Evolutionary conservation across 129 eudicot species (phyloP).

Genomic region (Saussurea involucrata): DNA sequence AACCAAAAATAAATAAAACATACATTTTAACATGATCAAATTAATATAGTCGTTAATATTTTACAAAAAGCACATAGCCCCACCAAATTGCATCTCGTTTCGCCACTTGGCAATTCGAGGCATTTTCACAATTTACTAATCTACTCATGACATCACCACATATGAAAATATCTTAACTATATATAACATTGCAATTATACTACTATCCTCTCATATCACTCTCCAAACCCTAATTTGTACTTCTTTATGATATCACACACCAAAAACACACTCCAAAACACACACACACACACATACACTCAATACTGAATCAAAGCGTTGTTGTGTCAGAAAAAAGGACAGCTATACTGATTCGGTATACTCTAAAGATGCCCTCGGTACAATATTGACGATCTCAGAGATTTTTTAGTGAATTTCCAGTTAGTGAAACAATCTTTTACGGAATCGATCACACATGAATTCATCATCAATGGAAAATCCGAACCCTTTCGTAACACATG

Average conservation of each 20-base stretch:
- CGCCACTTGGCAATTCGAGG: not conserved
- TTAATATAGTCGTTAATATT: not conserved
- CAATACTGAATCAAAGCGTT: too few relatives aligned
- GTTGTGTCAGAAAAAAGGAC: too few relatives aligned
- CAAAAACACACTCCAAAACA: too few relatives aligned
- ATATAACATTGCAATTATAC: too few relatives aligned
- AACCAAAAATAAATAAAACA: not conserved
- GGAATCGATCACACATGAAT: too few relatives aligned
- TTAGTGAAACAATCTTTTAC: too few relatives aligned
- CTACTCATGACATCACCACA: not conserved
- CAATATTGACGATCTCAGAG: too few relatives aligned
- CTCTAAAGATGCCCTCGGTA: too few relatives aligned
- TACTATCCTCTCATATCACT: too few relatives aligned
- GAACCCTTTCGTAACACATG: not conserved
- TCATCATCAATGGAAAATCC: constrained; percentile 9
- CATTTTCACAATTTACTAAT: not conserved
- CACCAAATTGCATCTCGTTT: not conserved
- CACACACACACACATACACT: not conserved
- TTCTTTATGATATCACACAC: not conserved
- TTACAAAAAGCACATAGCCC: not conserved
- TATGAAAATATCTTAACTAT: not conserved
- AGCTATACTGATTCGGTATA: too few relatives aligned
- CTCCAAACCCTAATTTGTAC: constrained; percentile 1
- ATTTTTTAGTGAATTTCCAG: too few relatives aligned
- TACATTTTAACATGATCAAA: not conserved